Base-by-base conservation (phyloP, 768 basidiomycete species). In the Amanita exitialis region DNA sequence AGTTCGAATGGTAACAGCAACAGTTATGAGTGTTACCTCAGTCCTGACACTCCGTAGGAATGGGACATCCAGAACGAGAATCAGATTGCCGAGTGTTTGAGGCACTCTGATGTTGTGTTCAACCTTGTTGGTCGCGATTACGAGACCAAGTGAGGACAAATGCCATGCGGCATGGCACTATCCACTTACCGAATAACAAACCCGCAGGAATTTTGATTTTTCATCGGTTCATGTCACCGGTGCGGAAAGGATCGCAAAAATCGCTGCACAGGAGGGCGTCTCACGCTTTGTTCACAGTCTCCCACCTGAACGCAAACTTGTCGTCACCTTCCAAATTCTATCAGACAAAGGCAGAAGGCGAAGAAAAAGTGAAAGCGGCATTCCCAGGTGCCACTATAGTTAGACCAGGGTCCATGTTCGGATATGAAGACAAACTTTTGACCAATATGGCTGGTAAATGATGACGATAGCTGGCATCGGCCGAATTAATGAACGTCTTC, bases 91-190 rank as follows among this genome's bases (percentile, higher is more conserved):
- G 95, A 97, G 64, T 96, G 93, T 66, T 64, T 98, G 53, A 76
- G 90, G 57, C 92, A 96, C 67, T 97, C 95, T 16, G 91, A 98
- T 64, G 87, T 86, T 4, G 96, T 99, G 18, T 96, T 93, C 74
- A 98, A 97, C 69, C 84, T 97, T 52, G 85, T 89, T 46, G 93
- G 95, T 16, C 75, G 94, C 46, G 90, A 98, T 65, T 95, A 85
- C 64, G 88, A 90, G 71, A 99, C 96, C 54, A 95, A 95, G 95
- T 95, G 59, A 46, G 78, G 62, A 43, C 44, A 38, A n/a, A 21
- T 13, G 39, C 10, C 32, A 18, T 47, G 53, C 13, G 1, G 32
- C 32, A 30, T 13, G 12, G 4, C 8, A 43, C 42, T 53, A 25
- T 49, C 47, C 52, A 25, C 12, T 54, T 47, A 52, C 9, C n/a